phyloP scores from a whole-genome alignment of 2,329 filamentous ascomycete genomes.

The Neonectria ditissima region DNA sequence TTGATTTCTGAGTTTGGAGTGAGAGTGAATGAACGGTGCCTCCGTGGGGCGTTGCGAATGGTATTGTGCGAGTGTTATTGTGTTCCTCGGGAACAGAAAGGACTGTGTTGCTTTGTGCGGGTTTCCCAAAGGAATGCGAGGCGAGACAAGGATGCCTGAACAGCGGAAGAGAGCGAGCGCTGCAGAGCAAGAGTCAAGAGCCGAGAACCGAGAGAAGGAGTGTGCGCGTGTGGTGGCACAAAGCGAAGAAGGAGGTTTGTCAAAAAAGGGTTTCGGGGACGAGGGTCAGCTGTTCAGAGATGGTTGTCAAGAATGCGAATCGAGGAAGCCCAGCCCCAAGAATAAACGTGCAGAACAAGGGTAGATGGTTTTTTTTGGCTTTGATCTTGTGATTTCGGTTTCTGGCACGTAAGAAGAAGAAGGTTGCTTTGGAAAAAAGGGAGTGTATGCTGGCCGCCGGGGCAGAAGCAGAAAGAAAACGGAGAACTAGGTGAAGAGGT shows the following conservation, averaged over 20 bases:
- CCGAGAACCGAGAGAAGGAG: slow-evolving; percentile 2
- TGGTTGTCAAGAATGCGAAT: slow-evolving; percentile 7
- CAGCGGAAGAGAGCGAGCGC: slow-evolving; percentile 3
- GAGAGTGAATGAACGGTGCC: slow-evolving; percentile 10
- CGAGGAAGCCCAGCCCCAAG: slow-evolving; percentile 17
- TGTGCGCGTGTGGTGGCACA: neutral
- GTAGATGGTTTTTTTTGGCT: neutral
- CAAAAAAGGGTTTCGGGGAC: neutral
- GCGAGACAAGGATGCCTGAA: slow-evolving; percentile 25
- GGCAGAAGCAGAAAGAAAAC: slow-evolving; percentile 30
- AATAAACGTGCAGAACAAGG: slow-evolving; percentile 8
- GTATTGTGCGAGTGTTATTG: slow-evolving; percentile 18
- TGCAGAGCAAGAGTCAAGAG: slow-evolving; percentile 3
- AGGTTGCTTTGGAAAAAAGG: slow-evolving; percentile 10
- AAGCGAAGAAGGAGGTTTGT: neutral
- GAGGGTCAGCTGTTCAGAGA: slow-evolving; percentile 6
- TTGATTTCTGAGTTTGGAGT: neutral
- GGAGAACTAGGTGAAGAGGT: slow-evolving; percentile 32
- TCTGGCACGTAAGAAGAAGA: slow-evolving; percentile 11
- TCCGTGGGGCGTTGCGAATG: neutral
- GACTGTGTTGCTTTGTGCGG: slow-evolving; percentile 35
- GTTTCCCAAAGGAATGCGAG: slow-evolving; percentile 33
- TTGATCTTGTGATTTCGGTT: neutral
- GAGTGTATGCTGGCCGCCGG: slow-evolving; percentile 23
- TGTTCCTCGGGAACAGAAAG: slow-evolving; percentile 32